Percentiles rank a stretch among this genome's conserved stretches.
Conservation (phyloP, 2,329 filamentous ascomycete genomes). For the Diaporthe citrichinensis region DNA sequence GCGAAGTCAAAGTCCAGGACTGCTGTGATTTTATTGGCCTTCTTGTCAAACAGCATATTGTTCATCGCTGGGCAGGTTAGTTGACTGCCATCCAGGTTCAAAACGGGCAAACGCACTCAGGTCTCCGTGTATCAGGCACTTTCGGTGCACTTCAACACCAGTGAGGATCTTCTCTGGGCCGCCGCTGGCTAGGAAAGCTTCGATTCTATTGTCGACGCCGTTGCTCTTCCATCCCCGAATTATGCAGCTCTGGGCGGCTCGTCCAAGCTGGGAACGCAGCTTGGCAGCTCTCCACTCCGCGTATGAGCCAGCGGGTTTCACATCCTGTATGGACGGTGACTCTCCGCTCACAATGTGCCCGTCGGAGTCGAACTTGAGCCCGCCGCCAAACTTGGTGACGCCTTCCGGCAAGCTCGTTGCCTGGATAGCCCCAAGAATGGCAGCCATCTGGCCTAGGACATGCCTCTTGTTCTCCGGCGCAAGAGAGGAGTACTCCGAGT, state of each 20-base stretch:
- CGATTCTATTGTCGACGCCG: slow-evolving; percentile 41
- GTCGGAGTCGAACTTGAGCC: slow-evolving; percentile 41
- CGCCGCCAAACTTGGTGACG: slow-evolving; percentile 43
- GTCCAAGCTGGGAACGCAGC: slow-evolving; percentile 35
- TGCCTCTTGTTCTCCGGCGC: slow-evolving; percentile 19
- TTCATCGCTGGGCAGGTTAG: slow-evolving; percentile 44
- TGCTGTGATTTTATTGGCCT: slow-evolving; percentile 44
- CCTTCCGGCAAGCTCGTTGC: slow-evolving; percentile 39
- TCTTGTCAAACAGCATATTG: slow-evolving; percentile 47
- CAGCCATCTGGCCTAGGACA: slow-evolving; percentile 46
- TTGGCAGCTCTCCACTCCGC: slow-evolving; percentile 40
- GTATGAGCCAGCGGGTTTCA: slow-evolving; percentile 43
- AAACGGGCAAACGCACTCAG: slow-evolving; percentile 44
- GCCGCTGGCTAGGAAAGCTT: slow-evolving; percentile 41
- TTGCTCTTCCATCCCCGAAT: slow-evolving; percentile 45
- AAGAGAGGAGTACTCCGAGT: slow-evolving; percentile 42
- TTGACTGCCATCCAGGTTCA: background rate
- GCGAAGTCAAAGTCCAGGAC: slow-evolving; percentile 50
- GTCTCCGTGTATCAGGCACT: slow-evolving; percentile 47
- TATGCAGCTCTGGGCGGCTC: slow-evolving; percentile 38
- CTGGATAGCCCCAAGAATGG: slow-evolving; percentile 44
- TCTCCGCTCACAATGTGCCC: slow-evolving; percentile 42
- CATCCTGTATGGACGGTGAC: slow-evolving; percentile 39
- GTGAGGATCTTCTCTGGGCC: slow-evolving; percentile 37
- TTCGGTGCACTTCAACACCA: slow-evolving; percentile 40